Base-by-base conservation (phyloP, 176 grass and related monocot species). In the Aechmea fasciata region DNA sequence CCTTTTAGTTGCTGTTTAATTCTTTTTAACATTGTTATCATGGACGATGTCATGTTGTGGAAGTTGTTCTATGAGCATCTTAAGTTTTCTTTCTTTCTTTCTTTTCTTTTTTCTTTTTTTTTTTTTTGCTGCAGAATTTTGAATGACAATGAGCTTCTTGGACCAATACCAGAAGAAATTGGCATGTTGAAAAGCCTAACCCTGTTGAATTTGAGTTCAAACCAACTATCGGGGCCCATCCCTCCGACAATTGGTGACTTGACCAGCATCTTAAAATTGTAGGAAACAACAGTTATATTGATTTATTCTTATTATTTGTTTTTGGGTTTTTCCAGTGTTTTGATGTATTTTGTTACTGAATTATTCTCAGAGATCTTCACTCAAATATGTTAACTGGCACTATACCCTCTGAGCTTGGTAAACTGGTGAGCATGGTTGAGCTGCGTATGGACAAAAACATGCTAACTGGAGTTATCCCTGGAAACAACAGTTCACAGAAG, bases 381-480 rank as follows among this genome's bases (percentile, higher is more conserved):
- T 69, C 50, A 48, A 99, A 99, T 90, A 71, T 57, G 77, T 77
- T 99, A 70, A 85, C 77, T 18, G 94, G 89, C 26, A 9, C 47
- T 13, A 86, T 99, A 72, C 94, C 94, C 50, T 48, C 52, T 59
- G 87, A 90, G 53, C 73, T 99, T 75, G 87, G 84, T 53, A 76
- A 88, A 7, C 33, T 99, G 69, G 12, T 29, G 48, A 90, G 75
- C 62, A 89, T 99, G 11, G 33, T 55, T 11, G 80, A 88, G 47
- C 54, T 99, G 49, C 68, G 71, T 11, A 73, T 99, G 75, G 86
- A 86, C 80, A 90, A 79, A 41, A 99, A 99, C 66, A 79, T 51
- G 6, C 82, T 93, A 25, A 85, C 64, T 24, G 94, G 94, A 67
- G 79, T 65, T 73, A 84, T 99, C 82, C 82, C 89, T 85, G 89